These are phyloP conservation scores for Clonostachys solani DNA, from an alignment of 2,329 filamentous ascomycete species.

Conservation along the genomic window DNA sequence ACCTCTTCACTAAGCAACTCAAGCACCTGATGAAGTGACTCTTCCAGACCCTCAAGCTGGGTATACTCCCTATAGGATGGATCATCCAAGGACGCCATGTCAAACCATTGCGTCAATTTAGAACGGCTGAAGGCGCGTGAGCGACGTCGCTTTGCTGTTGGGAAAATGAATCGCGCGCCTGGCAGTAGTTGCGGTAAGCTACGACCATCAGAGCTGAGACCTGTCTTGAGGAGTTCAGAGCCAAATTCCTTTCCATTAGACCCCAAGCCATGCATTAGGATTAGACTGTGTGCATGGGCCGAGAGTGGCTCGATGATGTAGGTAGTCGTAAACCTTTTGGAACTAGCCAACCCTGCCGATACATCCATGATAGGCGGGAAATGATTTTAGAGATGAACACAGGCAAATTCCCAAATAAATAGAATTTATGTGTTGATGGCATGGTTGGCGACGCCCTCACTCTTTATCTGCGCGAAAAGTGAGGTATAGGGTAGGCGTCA, in stretches of 20 bases:
- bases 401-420: no score
- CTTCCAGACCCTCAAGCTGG: constrained; percentile 37
- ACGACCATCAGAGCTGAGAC: constrained; percentile 11
- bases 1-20: constrained; percentile 25
- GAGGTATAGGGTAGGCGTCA: no score
- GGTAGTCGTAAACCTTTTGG: background rate
- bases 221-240: constrained; percentile 20
- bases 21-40: constrained; percentile 29
- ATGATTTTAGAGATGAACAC: no score
- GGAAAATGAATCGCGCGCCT: constrained; percentile 43
- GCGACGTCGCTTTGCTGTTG: constrained; percentile 38
- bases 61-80: constrained; percentile 31
- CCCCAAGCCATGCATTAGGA: constrained; percentile 21
- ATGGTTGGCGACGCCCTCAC: no score
- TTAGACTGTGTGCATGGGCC: constrained; percentile 16
- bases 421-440: no score
- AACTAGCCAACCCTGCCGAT: no score
- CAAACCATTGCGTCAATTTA: constrained; percentile 46
- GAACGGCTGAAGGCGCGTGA: constrained; percentile 34
- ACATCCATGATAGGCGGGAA: no score
- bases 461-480: no score
- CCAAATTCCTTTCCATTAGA: constrained; percentile 26
- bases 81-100: constrained; percentile 34
- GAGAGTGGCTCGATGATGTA: constrained; percentile 13
- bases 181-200: constrained; percentile 25